A percentile compares a stretch with the other conserved stretches of the same genome.
These are phyloP conservation scores for Myotisia sp. DNA, from an alignment of 2,329 filamentous ascomycete genomes.

Conservation along the genomic window DNA sequence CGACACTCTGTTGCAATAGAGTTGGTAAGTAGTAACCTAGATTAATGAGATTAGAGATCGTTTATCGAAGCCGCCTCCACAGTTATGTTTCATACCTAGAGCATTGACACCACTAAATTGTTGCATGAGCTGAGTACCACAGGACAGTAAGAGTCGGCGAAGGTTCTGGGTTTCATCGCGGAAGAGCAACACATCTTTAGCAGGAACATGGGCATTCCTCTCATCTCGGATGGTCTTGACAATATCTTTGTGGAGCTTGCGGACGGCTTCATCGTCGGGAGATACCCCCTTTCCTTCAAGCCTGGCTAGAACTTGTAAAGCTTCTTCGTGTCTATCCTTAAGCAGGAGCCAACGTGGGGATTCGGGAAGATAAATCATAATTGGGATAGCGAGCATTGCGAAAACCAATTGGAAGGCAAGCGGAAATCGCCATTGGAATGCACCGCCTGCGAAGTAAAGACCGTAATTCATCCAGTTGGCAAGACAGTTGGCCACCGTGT, in stretches of 20 bases:
- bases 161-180: slow-evolving; percentile 20
- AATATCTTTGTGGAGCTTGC: slow-evolving; percentile 21
- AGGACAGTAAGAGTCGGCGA: slow-evolving; percentile 28
- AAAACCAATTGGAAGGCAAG: slow-evolving; percentile 37
- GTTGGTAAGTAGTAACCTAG: slow-evolving; percentile 10
- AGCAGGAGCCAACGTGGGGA: slow-evolving; percentile 20
- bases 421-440: slow-evolving; percentile 33
- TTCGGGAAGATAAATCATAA: slow-evolving; percentile 25
- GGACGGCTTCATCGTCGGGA: slow-evolving; percentile 45
- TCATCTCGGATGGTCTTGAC: slow-evolving; percentile 2
- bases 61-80: slow-evolving; percentile 16
- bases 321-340: slow-evolving; percentile 29
- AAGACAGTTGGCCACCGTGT: slow-evolving; percentile 33
- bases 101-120: slow-evolving; percentile 39
- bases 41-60: not conserved
- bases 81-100: slow-evolving; percentile 8
- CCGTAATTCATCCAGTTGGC: slow-evolving; percentile 35
- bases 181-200: slow-evolving; percentile 26
- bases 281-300: slow-evolving; percentile 30
- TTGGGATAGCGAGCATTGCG: slow-evolving; percentile 26
- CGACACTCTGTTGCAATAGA: slow-evolving; percentile 10
- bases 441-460: slow-evolving; percentile 13
- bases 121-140: slow-evolving; percentile 31
- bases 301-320: slow-evolving; percentile 32
- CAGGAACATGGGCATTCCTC: slow-evolving; percentile 28